These are phyloP conservation scores for Haplosporangium gracile DNA, from an alignment of 192 early-diverging fungal species.

Conservation along the genomic window DNA sequence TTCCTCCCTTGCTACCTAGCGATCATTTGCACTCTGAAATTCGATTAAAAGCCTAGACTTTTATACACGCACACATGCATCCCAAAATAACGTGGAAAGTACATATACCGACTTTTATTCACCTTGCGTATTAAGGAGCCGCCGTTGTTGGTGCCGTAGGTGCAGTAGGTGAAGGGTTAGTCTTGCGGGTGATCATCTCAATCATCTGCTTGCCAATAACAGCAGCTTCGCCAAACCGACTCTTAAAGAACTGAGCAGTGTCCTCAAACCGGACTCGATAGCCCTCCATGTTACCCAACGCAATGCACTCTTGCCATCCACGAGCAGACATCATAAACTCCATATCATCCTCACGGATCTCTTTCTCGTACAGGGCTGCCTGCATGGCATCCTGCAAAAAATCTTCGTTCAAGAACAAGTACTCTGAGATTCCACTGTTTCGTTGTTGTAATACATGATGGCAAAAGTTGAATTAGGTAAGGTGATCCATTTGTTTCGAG, in stretches of 20 bases:
- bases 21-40: too few relatives aligned
- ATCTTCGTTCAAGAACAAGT: constrained; percentile 84
- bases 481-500: neutral
- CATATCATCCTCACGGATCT: constrained; percentile 85
- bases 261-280: constrained; percentile 88
- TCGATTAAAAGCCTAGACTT: too few relatives aligned
- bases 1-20: too few relatives aligned
- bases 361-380: constrained; percentile 81
- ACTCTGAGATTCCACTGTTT: constrained; percentile 90
- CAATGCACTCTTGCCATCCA: constrained; percentile 96
- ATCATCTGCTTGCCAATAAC: constrained; percentile 72
- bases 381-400: constrained; percentile 91
- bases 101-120: neutral
- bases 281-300: constrained; percentile 82
- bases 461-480: neutral
- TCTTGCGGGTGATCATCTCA: constrained; percentile 67
- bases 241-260: constrained; percentile 87
- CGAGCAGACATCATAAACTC: constrained; percentile 93
- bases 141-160: neutral
- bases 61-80: too few relatives aligned
- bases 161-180: neutral
- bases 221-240: constrained; percentile 67
- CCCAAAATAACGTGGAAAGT: too few relatives aligned
- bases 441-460: neutral
- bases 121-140: neutral